Base-by-base conservation (phyloP, 768 basidiomycete species). In the Trametes gibbosa region DNA sequence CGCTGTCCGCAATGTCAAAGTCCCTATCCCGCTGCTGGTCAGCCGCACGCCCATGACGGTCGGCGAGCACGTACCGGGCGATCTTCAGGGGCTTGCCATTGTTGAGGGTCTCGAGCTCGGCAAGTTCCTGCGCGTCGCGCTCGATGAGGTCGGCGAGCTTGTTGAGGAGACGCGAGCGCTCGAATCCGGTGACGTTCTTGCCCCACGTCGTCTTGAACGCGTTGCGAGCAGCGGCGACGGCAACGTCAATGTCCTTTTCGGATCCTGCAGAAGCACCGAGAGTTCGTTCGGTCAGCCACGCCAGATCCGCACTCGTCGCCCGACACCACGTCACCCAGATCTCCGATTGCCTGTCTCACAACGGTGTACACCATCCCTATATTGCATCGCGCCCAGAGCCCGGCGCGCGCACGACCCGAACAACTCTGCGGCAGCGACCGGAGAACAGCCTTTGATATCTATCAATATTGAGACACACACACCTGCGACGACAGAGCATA, bases 91-190 rank as follows among this genome's bases (percentile, higher is more conserved):
- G 92, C 76, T 97, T 96, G 43, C 95, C 95, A 68, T 94, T 95
- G 76, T 98, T 94, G 59, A 95, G 76, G 43, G 84, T 73, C 72
- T 96, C 94, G 46, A 96, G 77, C 68, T 90, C 90, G 16, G 89
- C 92, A 19, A 97, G 83, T 63, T 85, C 82, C 72, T 95, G 79
- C 24, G 84, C 78, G 70, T 96, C 87, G 63, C 88, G 79, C 72
- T 96, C 95, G 51, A 96, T 92, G 63, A 97, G 81, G 69, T 94
- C 91, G 19, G 94, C 94, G 24, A 96, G 83, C 71, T 87, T 91
- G 77, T 90, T 86, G 50, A 97, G 75, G 53, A 95, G 77, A 63
- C 84, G 83, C 21, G 92, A 86, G 43, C 96, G 81, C 73, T 92
- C 87, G 59, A 85, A 83, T 25, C 90, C 88, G n/a, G 89, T 86